Percentiles rank a stretch among this genome's conserved stretches.
Conservation (phyloP, 176 grass and related monocot species). For the Raddia distichophylla region DNA sequence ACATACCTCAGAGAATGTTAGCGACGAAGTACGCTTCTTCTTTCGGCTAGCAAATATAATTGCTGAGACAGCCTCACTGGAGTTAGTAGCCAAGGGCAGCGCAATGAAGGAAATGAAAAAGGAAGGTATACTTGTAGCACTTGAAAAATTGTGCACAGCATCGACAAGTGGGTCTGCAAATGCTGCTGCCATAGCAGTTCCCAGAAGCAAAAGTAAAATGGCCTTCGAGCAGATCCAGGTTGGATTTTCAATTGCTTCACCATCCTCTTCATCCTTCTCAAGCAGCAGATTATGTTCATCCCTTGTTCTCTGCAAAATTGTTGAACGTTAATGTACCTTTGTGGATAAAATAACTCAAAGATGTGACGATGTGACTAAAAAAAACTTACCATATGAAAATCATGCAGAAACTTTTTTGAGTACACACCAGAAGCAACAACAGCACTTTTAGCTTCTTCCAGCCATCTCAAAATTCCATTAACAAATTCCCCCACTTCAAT, state of each 20-base stretch:
- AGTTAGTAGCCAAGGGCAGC: slow-evolving; percentile 92
- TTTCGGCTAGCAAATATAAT: slow-evolving; percentile 84
- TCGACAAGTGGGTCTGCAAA: slow-evolving; percentile 92
- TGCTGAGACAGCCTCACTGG: slow-evolving; percentile 89
- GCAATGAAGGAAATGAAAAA: slow-evolving; percentile 96
- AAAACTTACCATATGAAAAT: slow-evolving; percentile 60
- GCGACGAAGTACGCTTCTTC: slow-evolving; percentile 80
- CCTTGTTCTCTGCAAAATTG: slow-evolving; percentile 66
- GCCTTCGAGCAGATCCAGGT: slow-evolving; percentile 67
- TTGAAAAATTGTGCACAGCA: slow-evolving; percentile 81
- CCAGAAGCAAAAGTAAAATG: slow-evolving; percentile 68
- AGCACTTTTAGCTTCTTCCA: slow-evolving; percentile 52
- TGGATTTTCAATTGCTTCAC: slow-evolving; percentile 58
- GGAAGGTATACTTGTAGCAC: slow-evolving; percentile 77
- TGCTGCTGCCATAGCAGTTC: slow-evolving; percentile 72
- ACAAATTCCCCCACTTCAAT: slow-evolving; percentile 69
- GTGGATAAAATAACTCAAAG: background rate
- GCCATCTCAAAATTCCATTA: slow-evolving; percentile 61
- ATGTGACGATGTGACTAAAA: background rate
- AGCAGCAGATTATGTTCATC: slow-evolving; percentile 62
- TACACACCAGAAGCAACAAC: slow-evolving; percentile 31
- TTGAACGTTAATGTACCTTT: slow-evolving; percentile 8
- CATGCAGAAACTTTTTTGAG: slow-evolving; percentile 60
- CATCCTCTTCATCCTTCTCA: slow-evolving; percentile 54
- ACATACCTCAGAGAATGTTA: slow-evolving; percentile 95